A percentile compares a stretch with the other conserved stretches of the same genome.
Conservation (phyloP, 176 grass and related monocot genomes). For the Rhynchospora pubera region DNA sequence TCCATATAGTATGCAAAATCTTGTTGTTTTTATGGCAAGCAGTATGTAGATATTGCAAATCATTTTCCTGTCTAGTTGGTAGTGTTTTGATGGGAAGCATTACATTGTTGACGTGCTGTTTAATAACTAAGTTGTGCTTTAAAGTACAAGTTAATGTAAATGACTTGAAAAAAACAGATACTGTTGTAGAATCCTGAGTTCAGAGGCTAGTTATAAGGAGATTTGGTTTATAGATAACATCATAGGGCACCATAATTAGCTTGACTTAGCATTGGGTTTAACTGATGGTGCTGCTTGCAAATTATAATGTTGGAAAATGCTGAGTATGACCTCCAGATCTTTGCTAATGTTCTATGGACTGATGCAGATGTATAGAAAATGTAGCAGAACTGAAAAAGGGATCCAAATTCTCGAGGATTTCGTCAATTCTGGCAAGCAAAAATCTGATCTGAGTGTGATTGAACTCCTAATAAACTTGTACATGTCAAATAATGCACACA, state of each 20-base stretch:
- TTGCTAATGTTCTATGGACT: not conserved
- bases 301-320: not conserved
- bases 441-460: slow-evolving; percentile 37
- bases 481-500: slow-evolving; percentile 51
- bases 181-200: not conserved
- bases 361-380: slow-evolving; percentile 83
- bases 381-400: slow-evolving; percentile 50
- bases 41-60: not conserved
- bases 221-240: not conserved
- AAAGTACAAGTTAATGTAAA: not conserved
- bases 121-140: not conserved
- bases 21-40: not conserved
- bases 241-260: not conserved
- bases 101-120: not conserved
- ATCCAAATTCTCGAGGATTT: slow-evolving; percentile 73
- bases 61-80: not conserved
- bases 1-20: not conserved
- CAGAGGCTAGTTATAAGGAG: not conserved
- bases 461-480: slow-evolving; percentile 63
- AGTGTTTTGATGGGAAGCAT: not conserved
- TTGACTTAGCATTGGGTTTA: not conserved
- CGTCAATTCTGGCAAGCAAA: slow-evolving; percentile 27
- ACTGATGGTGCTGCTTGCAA: slow-evolving; percentile 4
- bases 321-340: not conserved
- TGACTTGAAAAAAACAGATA: not conserved